Evolutionary conservation across 169 alveolate species (phyloP).

Genomic region (Cystoisospora suis): DNA sequence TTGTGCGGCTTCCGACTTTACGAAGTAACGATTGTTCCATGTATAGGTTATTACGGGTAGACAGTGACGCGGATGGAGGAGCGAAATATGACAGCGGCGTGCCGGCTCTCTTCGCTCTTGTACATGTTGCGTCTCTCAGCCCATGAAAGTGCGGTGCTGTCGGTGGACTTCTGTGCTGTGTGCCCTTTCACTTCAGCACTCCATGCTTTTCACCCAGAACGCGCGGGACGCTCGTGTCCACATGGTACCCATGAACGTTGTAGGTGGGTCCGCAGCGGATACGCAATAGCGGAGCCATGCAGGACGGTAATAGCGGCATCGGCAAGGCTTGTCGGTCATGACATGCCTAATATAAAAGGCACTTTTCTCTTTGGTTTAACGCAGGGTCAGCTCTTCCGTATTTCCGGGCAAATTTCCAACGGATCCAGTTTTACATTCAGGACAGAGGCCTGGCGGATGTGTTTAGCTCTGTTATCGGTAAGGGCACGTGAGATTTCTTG

Average conservation of each 20-base stretch:
- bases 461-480: constrained; percentile 7
- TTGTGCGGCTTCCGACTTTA: too few relatives aligned
- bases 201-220: neutral
- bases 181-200: neutral
- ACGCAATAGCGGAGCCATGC: too few relatives aligned
- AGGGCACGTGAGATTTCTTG: neutral
- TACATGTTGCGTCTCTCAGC: neutral
- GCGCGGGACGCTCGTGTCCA: neutral
- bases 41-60: too few relatives aligned
- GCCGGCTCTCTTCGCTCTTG: too few relatives aligned
- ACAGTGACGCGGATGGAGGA: too few relatives aligned
- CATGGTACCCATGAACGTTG: constrained; percentile 7
- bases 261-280: constrained; percentile 9
- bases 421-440: neutral
- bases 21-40: too few relatives aligned
- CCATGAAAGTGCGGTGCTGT: neutral
- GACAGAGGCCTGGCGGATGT: neutral
- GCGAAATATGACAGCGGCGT: too few relatives aligned
- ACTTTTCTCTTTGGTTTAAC: too few relatives aligned
- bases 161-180: neutral
- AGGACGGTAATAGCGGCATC: too few relatives aligned
- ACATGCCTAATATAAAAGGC: too few relatives aligned
- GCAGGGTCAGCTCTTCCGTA: constrained; percentile 34
- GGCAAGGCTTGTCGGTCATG: too few relatives aligned
- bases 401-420: constrained; percentile 23